Evolutionary conservation across 2,329 filamentous ascomycete genomes (phyloP).

Genomic region (Penicillium sp.): DNA sequence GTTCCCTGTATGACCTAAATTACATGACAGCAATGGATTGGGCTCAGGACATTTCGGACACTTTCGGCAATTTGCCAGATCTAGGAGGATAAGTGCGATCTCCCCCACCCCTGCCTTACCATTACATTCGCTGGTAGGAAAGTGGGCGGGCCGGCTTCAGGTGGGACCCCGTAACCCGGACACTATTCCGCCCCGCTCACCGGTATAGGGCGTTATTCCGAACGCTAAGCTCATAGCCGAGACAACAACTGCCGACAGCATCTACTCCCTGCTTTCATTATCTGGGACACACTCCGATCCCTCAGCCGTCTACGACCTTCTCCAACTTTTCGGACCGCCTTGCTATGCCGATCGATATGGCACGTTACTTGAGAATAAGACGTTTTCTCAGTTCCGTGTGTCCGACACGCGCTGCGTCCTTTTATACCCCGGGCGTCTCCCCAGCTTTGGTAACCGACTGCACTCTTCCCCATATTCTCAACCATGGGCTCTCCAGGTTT

Average conservation of each 20-base stretch:
- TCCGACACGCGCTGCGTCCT: not conserved
- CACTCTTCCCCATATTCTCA: no score
- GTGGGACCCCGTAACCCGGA: not conserved
- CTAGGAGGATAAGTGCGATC: not conserved
- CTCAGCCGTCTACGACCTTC: not conserved
- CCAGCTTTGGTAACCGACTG: no score
- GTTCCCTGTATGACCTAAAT: not conserved
- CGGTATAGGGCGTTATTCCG: not conserved
- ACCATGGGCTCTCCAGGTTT: no score
- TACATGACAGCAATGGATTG: conserved; percentile 1
- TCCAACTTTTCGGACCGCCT: not conserved
- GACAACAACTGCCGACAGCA: not conserved
- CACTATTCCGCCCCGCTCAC: not conserved
- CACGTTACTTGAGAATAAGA: no score
- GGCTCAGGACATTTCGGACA: not conserved
- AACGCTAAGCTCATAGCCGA: not conserved
- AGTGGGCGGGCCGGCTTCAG: not conserved
- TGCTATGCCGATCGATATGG: not conserved
- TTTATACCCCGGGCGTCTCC: not conserved
- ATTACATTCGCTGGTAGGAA: no score
- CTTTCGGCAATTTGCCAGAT: not conserved
- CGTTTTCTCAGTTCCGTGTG: not conserved
- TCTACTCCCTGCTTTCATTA: no score
- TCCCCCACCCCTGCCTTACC: not conserved
- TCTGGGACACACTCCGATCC: no score